A percentile compares a stretch with the other conserved stretches of the same genome.
These are phyloP conservation scores for Globisporangium barbulae DNA, from an alignment of 352 stramenopile species.

Conservation along the genomic window DNA sequence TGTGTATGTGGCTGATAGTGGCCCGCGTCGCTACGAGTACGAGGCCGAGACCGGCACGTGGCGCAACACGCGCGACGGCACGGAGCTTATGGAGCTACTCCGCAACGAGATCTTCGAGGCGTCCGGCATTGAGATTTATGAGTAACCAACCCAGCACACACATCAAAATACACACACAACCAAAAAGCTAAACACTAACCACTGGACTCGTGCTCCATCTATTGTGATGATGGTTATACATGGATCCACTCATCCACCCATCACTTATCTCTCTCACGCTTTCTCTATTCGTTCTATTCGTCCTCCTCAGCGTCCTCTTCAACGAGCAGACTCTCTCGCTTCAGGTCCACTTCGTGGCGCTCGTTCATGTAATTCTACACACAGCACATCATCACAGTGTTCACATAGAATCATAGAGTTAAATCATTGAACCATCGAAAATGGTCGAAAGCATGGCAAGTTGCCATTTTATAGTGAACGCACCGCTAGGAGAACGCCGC, in stretches of 20 bases:
- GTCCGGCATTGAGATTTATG: conserved; percentile 81
- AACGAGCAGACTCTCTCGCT: conserved; percentile 31
- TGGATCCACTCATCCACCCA: neutral
- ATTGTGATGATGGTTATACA: conserved; percentile 6
- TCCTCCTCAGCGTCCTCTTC: conserved; percentile 42
- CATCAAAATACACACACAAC: conserved; percentile 1
- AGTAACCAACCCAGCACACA: conserved; percentile 24
- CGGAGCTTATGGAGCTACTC: conserved; percentile 71
- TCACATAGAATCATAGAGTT: conserved; percentile 1
- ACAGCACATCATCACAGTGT: conserved; percentile 5
- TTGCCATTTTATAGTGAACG: conserved; percentile 9
- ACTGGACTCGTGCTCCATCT: neutral
- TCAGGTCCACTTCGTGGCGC: conserved; percentile 63
- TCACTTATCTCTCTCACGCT: neutral
- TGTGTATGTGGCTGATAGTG: conserved; percentile 30
- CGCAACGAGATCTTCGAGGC: conserved; percentile 72
- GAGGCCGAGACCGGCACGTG: conserved; percentile 62
- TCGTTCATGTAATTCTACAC: conserved; percentile 72
- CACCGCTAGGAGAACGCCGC: conserved; percentile 66
- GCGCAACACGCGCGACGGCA: conserved; percentile 79
- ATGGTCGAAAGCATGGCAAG: neutral
- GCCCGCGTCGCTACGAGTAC: conserved; percentile 89
- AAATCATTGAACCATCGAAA: neutral
- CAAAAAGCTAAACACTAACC: neutral
- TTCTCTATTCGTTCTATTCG: conserved; percentile 14